These are phyloP conservation scores for Amaranthus cruentus DNA, from an alignment of 148 eudicot genomes.

Conservation along the genomic window DNA sequence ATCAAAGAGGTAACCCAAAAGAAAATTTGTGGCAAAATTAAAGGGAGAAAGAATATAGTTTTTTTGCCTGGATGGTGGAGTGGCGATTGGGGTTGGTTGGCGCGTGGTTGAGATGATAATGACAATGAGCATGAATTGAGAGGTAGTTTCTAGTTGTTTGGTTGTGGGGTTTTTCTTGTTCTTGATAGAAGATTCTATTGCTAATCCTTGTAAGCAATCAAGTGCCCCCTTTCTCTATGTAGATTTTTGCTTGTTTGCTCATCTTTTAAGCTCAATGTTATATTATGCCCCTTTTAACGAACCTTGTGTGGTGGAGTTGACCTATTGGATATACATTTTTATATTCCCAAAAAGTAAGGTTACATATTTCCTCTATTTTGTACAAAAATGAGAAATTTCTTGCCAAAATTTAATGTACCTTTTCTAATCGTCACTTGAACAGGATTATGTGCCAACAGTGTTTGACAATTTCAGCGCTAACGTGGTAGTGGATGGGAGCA, in stretches of 20 bases:
- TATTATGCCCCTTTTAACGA: not conserved
- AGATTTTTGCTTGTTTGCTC: not conserved
- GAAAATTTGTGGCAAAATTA: no score
- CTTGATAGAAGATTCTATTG: not conserved
- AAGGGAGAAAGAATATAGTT: no score
- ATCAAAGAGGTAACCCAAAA: no score
- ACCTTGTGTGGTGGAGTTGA: not conserved
- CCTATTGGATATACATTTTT: no score
- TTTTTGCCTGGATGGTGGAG: not conserved
- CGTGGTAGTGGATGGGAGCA: slow-evolving; percentile 50
- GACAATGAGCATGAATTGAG: not conserved
- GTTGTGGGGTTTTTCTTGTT: not conserved
- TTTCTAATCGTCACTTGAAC: slow-evolving; percentile 8
- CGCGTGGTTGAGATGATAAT: not conserved
- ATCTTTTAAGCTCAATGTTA: not conserved
- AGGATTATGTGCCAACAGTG: slow-evolving; percentile 54
- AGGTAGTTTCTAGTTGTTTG: not conserved
- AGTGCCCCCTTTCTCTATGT: no score
- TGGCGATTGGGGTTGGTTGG: not conserved
- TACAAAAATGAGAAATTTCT: not conserved
- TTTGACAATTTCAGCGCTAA: slow-evolving; percentile 53
- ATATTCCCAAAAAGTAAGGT: no score
- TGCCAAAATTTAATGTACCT: not conserved
- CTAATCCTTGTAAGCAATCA: no score
- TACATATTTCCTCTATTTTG: not conserved